These are phyloP conservation scores for Codiaeum variegatum DNA, from an alignment of 441 rosid genomes.

Conservation along the genomic window DNA sequence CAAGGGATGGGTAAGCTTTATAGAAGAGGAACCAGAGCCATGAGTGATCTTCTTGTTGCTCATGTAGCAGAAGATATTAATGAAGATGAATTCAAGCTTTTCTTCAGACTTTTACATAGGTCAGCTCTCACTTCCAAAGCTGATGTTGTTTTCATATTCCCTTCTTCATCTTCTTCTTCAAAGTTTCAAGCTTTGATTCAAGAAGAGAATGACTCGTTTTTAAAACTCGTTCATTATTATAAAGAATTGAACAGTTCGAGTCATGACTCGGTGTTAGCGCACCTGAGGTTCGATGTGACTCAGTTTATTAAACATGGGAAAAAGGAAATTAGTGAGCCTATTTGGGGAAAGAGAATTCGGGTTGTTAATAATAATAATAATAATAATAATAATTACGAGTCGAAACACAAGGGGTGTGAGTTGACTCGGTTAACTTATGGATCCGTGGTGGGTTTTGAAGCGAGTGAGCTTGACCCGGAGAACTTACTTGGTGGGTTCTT, in stretches of 20 bases:
- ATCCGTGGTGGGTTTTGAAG: constrained; percentile 76
- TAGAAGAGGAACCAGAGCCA: constrained; percentile 60
- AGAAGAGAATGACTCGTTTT: constrained; percentile 70
- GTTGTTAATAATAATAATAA: not conserved
- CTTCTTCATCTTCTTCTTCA: constrained; percentile 25
- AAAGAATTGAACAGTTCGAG: constrained; percentile 25
- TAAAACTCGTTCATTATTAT: constrained; percentile 39
- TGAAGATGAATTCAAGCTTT: constrained; percentile 51
- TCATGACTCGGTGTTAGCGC: constrained; percentile 24
- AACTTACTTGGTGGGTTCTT: constrained; percentile 77
- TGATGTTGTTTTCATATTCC: constrained; percentile 53
- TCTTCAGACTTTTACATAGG: constrained; percentile 55
- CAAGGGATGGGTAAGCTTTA: constrained; percentile 84
- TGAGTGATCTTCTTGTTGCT: constrained; percentile 60
- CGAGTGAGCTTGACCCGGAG: constrained; percentile 80
- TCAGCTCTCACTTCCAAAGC: constrained; percentile 60
- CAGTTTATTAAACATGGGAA: constrained; percentile 46
- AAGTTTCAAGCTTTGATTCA: constrained; percentile 36
- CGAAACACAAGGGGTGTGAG: constrained; percentile 23
- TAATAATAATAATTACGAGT: constrained; percentile 20
- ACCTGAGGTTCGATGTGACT: constrained; percentile 37
- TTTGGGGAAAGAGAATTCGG: constrained; percentile 74
- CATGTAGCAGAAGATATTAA: constrained; percentile 53
- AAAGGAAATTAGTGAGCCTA: constrained; percentile 46
- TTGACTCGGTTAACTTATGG: constrained; percentile 60